Base-by-base conservation (phyloP, 2,329 filamentous ascomycete genomes). In the Aspergillus brunneoviolaceus region DNA sequence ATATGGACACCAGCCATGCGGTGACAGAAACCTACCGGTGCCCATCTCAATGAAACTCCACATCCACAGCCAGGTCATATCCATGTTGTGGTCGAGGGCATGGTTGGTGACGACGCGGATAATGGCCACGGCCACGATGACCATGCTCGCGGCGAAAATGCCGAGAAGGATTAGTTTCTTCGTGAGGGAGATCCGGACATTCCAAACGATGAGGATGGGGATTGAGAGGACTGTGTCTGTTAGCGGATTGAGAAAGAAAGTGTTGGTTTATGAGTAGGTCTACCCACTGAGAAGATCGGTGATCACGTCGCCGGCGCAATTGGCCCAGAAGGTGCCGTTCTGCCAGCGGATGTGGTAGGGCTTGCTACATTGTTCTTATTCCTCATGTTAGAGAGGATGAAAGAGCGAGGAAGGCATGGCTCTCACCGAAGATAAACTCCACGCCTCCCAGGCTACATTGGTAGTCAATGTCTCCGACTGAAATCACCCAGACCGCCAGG, bases 61-160 rank as follows among this genome's bases (percentile, higher is more conserved):
- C 42, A 55, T 48, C 52, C 52, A 55, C 25, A 55, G 52, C 52
- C 52, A 55, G 31, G 39, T 27, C 29, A 29, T 31, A 29, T 55
- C 52, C 25, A 45, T 47, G 14, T 55, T 31, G 14, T 45, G 12
- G 11, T 48, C 16, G 12, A 29, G 33, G 7, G 27, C 21, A 14
- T 39, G 21, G 23, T 47, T 42, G 19, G 39, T 42, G 12, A 27
- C 42, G 14, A 55, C 45, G 16, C 52, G 52, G 21, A 55, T 27
- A 14, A 49, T 47, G 14, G 52, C 52, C 23, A 55, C 39, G 52
- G 45, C 29, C 10, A 47, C 39, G 23, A 48, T 31, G 14, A 55
- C 9, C 5, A 55, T 42, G 3, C 23, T 45, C 33, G 45, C 14
- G 52, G 52, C 42, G 14, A 55, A 45, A n/a, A 55, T 45, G 23